Percentiles rank a stretch among this genome's conserved stretches.
phyloP scores from a whole-genome alignment of 495 filamentous ascomycete genomes.

The Haplographium delicatum region DNA sequence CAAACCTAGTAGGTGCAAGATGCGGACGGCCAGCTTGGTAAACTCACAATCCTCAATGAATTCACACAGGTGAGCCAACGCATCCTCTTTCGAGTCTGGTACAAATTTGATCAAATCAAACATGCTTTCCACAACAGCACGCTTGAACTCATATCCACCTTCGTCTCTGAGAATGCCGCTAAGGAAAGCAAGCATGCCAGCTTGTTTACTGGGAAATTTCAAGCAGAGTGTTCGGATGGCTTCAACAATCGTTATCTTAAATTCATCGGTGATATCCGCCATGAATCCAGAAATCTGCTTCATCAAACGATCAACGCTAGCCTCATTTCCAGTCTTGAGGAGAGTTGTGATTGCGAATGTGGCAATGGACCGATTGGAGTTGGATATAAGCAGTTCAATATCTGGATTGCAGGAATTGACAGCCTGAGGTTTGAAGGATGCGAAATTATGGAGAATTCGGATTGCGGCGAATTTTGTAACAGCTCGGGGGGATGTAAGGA shows the following conservation, averaged over 20 bases:
- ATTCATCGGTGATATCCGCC: slow-evolving; percentile 97
- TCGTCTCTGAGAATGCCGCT: slow-evolving; percentile 94
- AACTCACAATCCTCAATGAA: slow-evolving; percentile 99
- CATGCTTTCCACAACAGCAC: slow-evolving; percentile 96
- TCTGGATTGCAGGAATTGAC: slow-evolving; percentile 94
- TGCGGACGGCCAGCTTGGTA: slow-evolving; percentile 93
- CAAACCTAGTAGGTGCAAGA: slow-evolving; percentile 85
- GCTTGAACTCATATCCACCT: slow-evolving; percentile 98
- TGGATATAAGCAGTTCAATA: slow-evolving; percentile 92
- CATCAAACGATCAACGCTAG: slow-evolving; percentile 94
- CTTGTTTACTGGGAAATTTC: slow-evolving; percentile 97
- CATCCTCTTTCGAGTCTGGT: slow-evolving; percentile 95
- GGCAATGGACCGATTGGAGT: slow-evolving; percentile 94
- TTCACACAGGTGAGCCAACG: slow-evolving; percentile 92
- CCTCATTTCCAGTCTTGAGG: slow-evolving; percentile 96
- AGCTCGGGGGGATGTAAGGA: slow-evolving; percentile 91
- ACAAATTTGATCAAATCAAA: slow-evolving; percentile 99
- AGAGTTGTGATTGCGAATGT: slow-evolving; percentile 98
- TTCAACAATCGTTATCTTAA: slow-evolving; percentile 99
- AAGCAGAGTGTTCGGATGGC: slow-evolving; percentile 93
- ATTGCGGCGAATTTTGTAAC: slow-evolving; percentile 98
- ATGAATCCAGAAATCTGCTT: slow-evolving; percentile 97
- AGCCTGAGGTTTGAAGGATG: slow-evolving; percentile 87
- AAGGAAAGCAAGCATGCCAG: slow-evolving; percentile 94
- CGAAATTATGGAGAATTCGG: slow-evolving; percentile 92